Evolutionary conservation across 2,329 filamentous ascomycete genomes (phyloP), one percentile per base, ranked within the genome.

Genomic region (Colletotrichum neosansevieriae): DNA sequence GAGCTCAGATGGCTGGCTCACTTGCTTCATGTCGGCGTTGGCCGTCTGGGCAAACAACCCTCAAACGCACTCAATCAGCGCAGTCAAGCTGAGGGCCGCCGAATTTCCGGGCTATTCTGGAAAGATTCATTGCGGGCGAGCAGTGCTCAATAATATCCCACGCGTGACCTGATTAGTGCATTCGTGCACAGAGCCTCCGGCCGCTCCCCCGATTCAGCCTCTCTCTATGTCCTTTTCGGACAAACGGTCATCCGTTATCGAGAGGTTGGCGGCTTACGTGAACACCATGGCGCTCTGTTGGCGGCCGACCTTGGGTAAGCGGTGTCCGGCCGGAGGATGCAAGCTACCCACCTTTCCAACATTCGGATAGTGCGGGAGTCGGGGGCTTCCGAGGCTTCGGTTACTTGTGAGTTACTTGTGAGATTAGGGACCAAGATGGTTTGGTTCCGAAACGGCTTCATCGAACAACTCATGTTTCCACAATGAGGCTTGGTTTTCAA

Each of bases 1-100:
- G 24, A 24, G 61, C 65, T 68, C 65, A 56, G 65, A 56, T 54
- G 15, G 34, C 29, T 54, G 15, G 34, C 29, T n/a, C 36, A 36
- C 36, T n/a, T 21, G 24, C 21, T 15, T 29, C 7, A 29, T 56
- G 24, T 49, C 6, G 7, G 13, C 15, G 29, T 44, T 38, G 12
- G 36, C 17, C n/a, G 17, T 7, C 44, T 45, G 21, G 5, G 21
- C 59, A 44, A 47, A 64, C 21, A 32, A 40, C 21, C 21, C 45
- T 58, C 60, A 50, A 68, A 49, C 40, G 32, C 24, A 34, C 42
- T 54, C 54, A 56, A 36, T 32, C 51, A 54, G 17, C 17, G 32
- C 51, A 12, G 19, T 3, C 34, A 13, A n/a, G 42, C 17, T 38
- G 2, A n/a, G n/a, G 4, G 11, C 45, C 51, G 29, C 19, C 45